Evolutionary conservation across 75 land plant species (phyloP).

Genomic region (Picea glauca): DNA sequence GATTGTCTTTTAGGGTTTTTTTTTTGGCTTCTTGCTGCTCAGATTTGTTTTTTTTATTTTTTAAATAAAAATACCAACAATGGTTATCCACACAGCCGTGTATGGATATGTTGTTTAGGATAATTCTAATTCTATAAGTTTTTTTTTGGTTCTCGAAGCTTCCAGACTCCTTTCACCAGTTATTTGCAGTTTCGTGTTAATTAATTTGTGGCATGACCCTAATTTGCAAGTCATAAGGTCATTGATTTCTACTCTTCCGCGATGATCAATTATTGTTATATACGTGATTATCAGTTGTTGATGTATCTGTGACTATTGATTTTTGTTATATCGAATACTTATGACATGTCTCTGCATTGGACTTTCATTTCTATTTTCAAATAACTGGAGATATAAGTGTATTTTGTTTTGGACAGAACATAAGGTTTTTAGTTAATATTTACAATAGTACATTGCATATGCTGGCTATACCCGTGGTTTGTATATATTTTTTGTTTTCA

Average conservation of each 20-base stretch:
- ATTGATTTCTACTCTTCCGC: neutral
- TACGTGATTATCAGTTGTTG: neutral
- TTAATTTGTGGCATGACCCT: neutral
- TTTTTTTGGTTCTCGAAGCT: neutral
- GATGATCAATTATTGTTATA: neutral
- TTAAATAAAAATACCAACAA: neutral
- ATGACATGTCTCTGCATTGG: neutral
- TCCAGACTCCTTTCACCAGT: no score
- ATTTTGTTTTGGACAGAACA: no score
- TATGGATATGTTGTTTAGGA: neutral
- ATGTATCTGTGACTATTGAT: neutral
- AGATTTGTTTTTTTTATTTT: neutral
- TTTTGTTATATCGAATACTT: neutral
- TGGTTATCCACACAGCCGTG: neutral
- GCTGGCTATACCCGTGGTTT: no score
- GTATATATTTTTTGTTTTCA: no score
- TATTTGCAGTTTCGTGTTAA: neutral
- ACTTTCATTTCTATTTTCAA: neutral
- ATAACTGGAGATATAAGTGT: neutral
- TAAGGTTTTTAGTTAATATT: no score
- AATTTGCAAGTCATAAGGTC: neutral
- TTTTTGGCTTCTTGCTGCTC: neutral
- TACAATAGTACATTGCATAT: no score
- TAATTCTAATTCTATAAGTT: neutral
- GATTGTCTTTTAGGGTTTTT: no score